Evolutionary conservation across 495 filamentous ascomycete genomes (phyloP), one percentile per base, ranked within the genome.

Genomic region (Wilcoxina mikolae): DNA sequence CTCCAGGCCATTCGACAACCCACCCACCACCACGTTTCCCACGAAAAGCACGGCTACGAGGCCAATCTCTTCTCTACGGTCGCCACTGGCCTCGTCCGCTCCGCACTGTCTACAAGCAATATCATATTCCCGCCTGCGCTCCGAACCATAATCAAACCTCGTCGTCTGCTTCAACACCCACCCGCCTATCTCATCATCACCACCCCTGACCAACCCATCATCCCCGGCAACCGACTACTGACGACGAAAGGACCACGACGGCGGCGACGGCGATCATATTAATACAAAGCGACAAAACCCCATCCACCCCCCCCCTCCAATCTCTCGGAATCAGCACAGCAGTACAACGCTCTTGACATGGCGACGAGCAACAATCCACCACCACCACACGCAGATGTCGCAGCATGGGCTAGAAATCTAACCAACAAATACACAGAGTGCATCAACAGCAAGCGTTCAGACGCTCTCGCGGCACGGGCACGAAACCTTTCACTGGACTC

Each of bases 361-460:
- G 10, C 47, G 49, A 26, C 29, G 2, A 38, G 39, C 17, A 52
- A 52, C 33, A n/a, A n/a, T n/a, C n/a, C n/a, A n/a, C 49, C 49
- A 18, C 49, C 49, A 41, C 49, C 33, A 12, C 22, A 17, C 28
- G 15, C 28, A 24, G 49, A 52, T 22, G 49, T 52, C 28, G 17
- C 41, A n/a, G 54, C 57, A n/a, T 65, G 62, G 62, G 62, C 62
- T 27, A 60, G 56, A 46, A 53, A 58, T 4, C 46, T 65, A 41
- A 65, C 62, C 33, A 54, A 28, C 35, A 58, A 46, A 25, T 65
- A 57, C 29, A 48, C 56, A 53, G 57, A 60, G 45, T 58, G 60
- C 25, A 56, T 65, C 45, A 55, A 65, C 38, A 60, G 31, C 46
- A 65, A 65, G 48, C 61, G 62, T 60, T 38, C 60, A 24, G 60